These are phyloP conservation scores for Chenopodium formosanum DNA, from an alignment of 148 eudicot species.

Conservation along the genomic window DNA sequence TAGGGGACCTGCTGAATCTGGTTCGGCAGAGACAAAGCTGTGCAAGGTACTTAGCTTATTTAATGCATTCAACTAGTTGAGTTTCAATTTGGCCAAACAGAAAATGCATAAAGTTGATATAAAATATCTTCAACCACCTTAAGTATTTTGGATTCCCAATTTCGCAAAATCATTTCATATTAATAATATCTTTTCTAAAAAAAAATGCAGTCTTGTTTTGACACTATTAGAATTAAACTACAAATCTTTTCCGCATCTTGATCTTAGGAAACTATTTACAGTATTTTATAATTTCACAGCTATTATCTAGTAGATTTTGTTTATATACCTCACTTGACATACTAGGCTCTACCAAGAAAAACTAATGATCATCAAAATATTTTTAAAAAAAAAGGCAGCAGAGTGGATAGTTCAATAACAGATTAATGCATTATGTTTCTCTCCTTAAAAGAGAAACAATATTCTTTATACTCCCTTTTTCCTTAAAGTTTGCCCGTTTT, in stretches of 20 bases:
- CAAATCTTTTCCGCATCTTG: not conserved
- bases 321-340: not conserved
- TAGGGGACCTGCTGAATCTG: slow-evolving; percentile 41
- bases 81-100: not conserved
- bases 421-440: no score
- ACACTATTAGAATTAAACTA: not conserved
- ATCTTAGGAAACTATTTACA: not conserved
- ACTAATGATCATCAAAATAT: not conserved
- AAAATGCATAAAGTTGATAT: not conserved
- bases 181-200: not conserved
- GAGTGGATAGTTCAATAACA: not conserved
- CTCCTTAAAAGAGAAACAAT: no score
- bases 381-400: not conserved
- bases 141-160: not conserved
- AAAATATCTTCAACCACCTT: not conserved
- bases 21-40: slow-evolving; percentile 55
- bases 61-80: not conserved
- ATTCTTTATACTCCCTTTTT: no score
- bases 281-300: not conserved
- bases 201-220: not conserved
- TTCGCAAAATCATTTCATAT: not conserved
- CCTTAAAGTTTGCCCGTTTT: not conserved
- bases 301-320: not conserved
- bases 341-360: not conserved
- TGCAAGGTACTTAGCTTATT: slow-evolving; percentile 51